Evolutionary conservation across 495 filamentous ascomycete species (phyloP).

Genomic region (Aspergillus steynii): DNA sequence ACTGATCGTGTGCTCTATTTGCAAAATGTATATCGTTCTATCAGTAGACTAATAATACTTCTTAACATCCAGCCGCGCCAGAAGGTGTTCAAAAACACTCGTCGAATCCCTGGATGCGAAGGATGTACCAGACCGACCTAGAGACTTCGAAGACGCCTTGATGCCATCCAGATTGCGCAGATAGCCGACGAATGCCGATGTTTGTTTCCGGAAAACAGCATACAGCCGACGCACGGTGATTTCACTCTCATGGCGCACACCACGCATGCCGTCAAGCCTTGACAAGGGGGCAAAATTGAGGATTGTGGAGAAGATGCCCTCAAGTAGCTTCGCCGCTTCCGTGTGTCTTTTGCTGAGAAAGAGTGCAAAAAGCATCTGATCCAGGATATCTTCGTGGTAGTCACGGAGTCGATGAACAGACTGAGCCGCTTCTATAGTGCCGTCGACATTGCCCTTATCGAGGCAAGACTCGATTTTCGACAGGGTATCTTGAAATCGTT

Average conservation of each 20-base stretch:
- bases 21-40: background rate
- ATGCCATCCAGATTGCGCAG: slow-evolving; percentile 48
- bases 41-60: slow-evolving; percentile 38
- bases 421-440: slow-evolving; percentile 53
- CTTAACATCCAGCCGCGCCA: slow-evolving; percentile 50
- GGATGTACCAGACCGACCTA: slow-evolving; percentile 26
- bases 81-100: slow-evolving; percentile 51
- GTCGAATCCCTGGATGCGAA: slow-evolving; percentile 35
- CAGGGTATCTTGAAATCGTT: slow-evolving; percentile 63
- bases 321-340: slow-evolving; percentile 70
- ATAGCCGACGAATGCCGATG: slow-evolving; percentile 59
- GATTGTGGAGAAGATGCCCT: slow-evolving; percentile 73
- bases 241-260: slow-evolving; percentile 39
- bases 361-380: slow-evolving; percentile 73
- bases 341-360: slow-evolving; percentile 58
- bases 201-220: slow-evolving; percentile 62
- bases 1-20: background rate
- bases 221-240: slow-evolving; percentile 57
- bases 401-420: slow-evolving; percentile 62
- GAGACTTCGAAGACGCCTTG: slow-evolving; percentile 39
- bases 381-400: slow-evolving; percentile 75
- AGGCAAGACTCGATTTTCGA: slow-evolving; percentile 60
- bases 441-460: slow-evolving; percentile 46
- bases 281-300: slow-evolving; percentile 64
- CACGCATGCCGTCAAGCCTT: slow-evolving; percentile 40